Conservation (phyloP, 2,329 filamentous ascomycete species). For the Colletotrichum phormii region DNA sequence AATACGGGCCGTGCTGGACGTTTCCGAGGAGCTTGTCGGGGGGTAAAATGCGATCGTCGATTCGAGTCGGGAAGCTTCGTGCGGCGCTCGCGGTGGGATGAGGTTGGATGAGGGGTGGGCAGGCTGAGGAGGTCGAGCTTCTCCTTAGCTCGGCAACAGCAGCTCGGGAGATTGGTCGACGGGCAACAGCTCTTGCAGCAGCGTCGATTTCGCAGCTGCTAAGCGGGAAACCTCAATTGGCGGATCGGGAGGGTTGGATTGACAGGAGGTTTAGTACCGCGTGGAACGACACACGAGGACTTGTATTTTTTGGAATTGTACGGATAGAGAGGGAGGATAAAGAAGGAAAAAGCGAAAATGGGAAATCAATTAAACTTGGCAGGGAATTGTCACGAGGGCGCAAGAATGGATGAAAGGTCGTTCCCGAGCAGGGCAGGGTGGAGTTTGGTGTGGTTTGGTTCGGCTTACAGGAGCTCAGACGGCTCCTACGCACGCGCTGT, state of each 20-base stretch:
- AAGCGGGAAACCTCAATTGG: constrained; percentile 1
- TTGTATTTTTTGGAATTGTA: neutral
- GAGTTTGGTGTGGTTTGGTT: constrained; percentile 23
- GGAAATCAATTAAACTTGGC: constrained; percentile 4
- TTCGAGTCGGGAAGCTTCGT: constrained; percentile 33
- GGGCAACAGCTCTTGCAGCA: constrained; percentile 31
- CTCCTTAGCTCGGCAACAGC: constrained; percentile 21
- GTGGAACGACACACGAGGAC: neutral
- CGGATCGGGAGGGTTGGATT: neutral
- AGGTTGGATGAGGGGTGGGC: constrained; percentile 9
- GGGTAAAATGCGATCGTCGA: neutral
- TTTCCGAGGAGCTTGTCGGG: constrained; percentile 6
- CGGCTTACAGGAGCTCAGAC: constrained; percentile 29
- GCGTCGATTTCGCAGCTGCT: constrained; percentile 26
- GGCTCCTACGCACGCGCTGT: neutral
- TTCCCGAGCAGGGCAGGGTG: constrained; percentile 28
- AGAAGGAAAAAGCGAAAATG: constrained; percentile 7
- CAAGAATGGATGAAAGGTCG: constrained; percentile 33
- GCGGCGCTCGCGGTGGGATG: constrained; percentile 6
- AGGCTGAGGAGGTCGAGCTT: constrained; percentile 18
- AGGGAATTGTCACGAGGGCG: constrained; percentile 34
- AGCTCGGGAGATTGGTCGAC: constrained; percentile 14
- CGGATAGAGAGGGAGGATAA: neutral
- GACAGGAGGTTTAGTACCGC: neutral
- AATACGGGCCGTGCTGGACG: neutral